Percentiles rank a stretch among this genome's conserved stretches.
phyloP scores from a whole-genome alignment of 306 rosid species.

The Trichosanthes truncata region DNA sequence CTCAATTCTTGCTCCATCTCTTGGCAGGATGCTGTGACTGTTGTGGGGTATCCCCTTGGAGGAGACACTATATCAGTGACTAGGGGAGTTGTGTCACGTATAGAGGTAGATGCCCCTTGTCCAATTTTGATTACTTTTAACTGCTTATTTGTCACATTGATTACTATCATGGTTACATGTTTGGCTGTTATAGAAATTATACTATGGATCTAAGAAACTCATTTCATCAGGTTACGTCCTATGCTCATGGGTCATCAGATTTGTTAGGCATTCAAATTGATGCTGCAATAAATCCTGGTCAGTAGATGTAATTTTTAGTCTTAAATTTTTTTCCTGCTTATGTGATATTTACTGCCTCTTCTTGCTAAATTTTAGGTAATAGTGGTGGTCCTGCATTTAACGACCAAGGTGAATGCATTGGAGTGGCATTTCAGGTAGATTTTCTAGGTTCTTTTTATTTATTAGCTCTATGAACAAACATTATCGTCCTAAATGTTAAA shows the following conservation, averaged over 20 bases:
- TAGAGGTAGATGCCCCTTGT: slow-evolving; percentile 80
- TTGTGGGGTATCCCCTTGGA: slow-evolving; percentile 98
- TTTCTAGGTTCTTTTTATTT: slow-evolving; percentile 21
- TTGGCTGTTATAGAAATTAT: neutral
- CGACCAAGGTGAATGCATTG: slow-evolving; percentile 95
- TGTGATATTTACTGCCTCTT: slow-evolving; percentile 30
- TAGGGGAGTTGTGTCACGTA: slow-evolving; percentile 96
- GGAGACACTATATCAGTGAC: slow-evolving; percentile 99
- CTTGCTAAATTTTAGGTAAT: slow-evolving; percentile 69
- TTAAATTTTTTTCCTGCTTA: neutral
- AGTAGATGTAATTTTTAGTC: slow-evolving; percentile 18
- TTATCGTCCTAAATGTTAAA: neutral
- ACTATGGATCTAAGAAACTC: neutral
- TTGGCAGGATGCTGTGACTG: slow-evolving; percentile 93
- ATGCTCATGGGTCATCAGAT: slow-evolving; percentile 96
- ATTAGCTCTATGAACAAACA: slow-evolving; percentile 3
- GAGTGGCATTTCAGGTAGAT: slow-evolving; percentile 99
- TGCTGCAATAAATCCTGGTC: slow-evolving; percentile 98
- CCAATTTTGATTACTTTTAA: neutral
- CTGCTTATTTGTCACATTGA: neutral
- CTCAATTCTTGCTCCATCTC: slow-evolving; percentile 11
- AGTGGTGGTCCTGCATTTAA: slow-evolving; percentile 99
- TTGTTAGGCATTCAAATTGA: slow-evolving; percentile 96
- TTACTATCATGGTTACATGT: neutral
- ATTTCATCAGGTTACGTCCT: slow-evolving; percentile 79